A percentile compares a stretch with the other conserved stretches of the same genome.
Conservation (phyloP, 805 yeast species). For the Wickerhamiella galacta region DNA sequence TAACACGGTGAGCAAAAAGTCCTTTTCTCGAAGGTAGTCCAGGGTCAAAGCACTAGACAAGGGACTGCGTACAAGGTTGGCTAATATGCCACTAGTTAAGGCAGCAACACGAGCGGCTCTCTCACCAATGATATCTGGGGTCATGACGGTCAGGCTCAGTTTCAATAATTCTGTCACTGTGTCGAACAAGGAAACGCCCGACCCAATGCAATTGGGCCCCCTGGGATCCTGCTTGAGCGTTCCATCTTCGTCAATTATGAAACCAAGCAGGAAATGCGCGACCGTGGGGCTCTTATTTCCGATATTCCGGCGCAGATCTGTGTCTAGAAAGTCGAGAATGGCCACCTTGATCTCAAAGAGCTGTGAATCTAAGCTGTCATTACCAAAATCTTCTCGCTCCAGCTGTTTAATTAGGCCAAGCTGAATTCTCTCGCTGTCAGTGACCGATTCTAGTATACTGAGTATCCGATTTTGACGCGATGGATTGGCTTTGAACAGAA, state of each 20-base stretch:
- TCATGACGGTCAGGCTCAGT: slow-evolving; percentile 29
- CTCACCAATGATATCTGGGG: slow-evolving; percentile 27
- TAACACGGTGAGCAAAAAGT: slow-evolving; percentile 37
- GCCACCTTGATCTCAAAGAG: slow-evolving; percentile 36
- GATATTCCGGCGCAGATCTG: slow-evolving; percentile 24
- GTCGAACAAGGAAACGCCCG: slow-evolving; percentile 39
- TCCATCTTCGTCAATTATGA: slow-evolving; percentile 35
- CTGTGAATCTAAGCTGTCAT: slow-evolving; percentile 20
- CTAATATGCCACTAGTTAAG: slow-evolving; percentile 40
- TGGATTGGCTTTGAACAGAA: slow-evolving; percentile 28
- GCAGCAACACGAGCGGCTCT: slow-evolving; percentile 35
- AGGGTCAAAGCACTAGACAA: slow-evolving; percentile 37
- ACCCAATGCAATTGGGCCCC: slow-evolving; percentile 34
- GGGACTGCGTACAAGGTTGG: slow-evolving; percentile 42
- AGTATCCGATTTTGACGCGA: slow-evolving; percentile 42
- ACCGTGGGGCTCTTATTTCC: slow-evolving; percentile 33
- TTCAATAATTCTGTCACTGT: slow-evolving; percentile 35
- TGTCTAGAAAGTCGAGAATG: slow-evolving; percentile 40
- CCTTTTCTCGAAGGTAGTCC: slow-evolving; percentile 33
- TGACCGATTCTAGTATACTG: slow-evolving; percentile 54
- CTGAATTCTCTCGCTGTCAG: slow-evolving; percentile 61
- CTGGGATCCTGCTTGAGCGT: slow-evolving; percentile 28
- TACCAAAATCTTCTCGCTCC: slow-evolving; percentile 25
- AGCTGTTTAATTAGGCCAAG: slow-evolving; percentile 56
- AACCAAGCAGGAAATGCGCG: slow-evolving; percentile 68